phyloP scores from a whole-genome alignment of 257 asterid species.

The Thymus quinquecostatus region DNA sequence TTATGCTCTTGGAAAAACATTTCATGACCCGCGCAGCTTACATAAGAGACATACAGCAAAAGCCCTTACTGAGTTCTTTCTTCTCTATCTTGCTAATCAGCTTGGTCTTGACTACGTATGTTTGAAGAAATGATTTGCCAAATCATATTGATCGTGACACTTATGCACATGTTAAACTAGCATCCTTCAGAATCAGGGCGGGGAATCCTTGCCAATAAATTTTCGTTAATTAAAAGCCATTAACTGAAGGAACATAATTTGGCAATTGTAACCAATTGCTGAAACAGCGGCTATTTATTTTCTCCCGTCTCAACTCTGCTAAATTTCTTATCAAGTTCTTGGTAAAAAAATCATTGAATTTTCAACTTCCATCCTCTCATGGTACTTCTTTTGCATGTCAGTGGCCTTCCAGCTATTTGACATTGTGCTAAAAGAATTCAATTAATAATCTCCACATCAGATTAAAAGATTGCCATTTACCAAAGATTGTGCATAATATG shows the following conservation, averaged over 20 bases:
- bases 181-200: too few species aligned
- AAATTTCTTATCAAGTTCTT: background rate
- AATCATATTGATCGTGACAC: too few species aligned
- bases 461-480: background rate
- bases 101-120: too few species aligned
- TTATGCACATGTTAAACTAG: too few species aligned
- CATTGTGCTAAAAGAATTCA: background rate
- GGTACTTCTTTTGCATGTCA: background rate
- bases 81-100: too few species aligned
- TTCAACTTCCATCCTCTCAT: background rate
- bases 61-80: too few species aligned
- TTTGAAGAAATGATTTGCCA: too few species aligned
- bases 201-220: too few species aligned
- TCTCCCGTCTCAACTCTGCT: background rate
- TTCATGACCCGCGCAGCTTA: too few species aligned
- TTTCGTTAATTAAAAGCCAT: too few species aligned
- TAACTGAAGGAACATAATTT: background rate
- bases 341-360: background rate
- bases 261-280: background rate
- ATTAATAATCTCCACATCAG: background rate
- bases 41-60: too few species aligned
- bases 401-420: conserved; percentile 1
- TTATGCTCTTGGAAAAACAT: too few species aligned
- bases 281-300: background rate
- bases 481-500: background rate